These are phyloP conservation scores for Podaxis mareebaensis DNA, from an alignment of 768 basidiomycete genomes.

Conservation along the genomic window DNA sequence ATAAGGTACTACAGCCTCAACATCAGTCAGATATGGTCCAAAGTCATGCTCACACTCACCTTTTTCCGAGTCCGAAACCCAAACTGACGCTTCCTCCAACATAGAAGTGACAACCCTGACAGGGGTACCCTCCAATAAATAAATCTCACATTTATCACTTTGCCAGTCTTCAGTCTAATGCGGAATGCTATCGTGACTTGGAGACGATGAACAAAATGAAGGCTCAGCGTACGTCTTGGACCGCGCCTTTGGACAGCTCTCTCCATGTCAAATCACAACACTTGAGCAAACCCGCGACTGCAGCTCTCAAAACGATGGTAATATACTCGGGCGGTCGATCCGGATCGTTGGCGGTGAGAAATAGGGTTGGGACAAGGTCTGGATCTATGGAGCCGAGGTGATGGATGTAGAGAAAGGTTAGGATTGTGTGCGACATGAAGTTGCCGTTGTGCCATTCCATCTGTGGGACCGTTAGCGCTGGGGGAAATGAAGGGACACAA, in stretches of 20 bases:
- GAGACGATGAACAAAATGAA: constrained; percentile 15
- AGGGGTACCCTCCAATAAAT: constrained; percentile 65
- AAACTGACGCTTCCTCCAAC: constrained; percentile 61
- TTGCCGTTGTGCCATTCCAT: constrained; percentile 88
- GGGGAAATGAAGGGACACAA: constrained; percentile 4
- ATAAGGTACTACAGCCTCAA: constrained; percentile 36
- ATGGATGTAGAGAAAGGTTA: constrained; percentile 75
- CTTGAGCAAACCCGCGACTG: constrained; percentile 70
- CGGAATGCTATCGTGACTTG: constrained; percentile 8
- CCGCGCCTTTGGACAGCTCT: constrained; percentile 72
- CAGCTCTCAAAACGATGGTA: constrained; percentile 66
- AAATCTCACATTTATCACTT: constrained; percentile 83
- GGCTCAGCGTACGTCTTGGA: constrained; percentile 68
- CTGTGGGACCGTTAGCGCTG: constrained; percentile 40
- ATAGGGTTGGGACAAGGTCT: constrained; percentile 39
- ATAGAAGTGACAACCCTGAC: constrained; percentile 50
- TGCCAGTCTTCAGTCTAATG: constrained; percentile 84
- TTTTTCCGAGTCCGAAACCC: constrained; percentile 52
- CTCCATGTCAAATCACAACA: constrained; percentile 82
- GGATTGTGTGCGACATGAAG: constrained; percentile 84
- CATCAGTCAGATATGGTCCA: not conserved
- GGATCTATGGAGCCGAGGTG: constrained; percentile 61
- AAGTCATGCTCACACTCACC: constrained; percentile 29
- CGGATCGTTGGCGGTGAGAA: constrained; percentile 33
- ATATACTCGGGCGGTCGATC: constrained; percentile 62